Evolutionary conservation across 257 asterid species (phyloP), one percentile per base, ranked within the genome.

Genomic region (Lycium barbarum): DNA sequence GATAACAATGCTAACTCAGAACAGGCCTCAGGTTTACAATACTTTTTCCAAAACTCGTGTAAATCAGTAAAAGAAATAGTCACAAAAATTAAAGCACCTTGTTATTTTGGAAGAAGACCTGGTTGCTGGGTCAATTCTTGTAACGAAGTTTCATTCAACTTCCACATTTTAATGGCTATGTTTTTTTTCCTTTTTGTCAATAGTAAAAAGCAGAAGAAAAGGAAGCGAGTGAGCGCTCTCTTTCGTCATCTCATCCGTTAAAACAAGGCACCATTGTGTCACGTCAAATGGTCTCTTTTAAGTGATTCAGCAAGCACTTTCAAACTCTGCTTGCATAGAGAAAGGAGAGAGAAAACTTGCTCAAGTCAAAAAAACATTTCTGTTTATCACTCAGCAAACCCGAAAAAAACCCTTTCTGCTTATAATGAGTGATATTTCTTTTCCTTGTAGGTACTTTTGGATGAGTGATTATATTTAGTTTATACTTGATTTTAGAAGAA

Each of bases 51-150:
- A 4, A 13, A 53, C 65, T 78, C 26, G 5, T 78, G 20, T 33
- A 15, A 51, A 51, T 51, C 26, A 51, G 65, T 51, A 22, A 78
- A 49, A 53, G 15, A 74, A 51, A 78, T 78, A 51, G 65, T 51
- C 47, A 78, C 65, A 53, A 33, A 74, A 51, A 78, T 78, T 13
- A 76, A 76, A 51, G 63, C 65, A 33, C 65, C 40, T 35, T 14
- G 49, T 53, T 47, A 78, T 15, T 14, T 78, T 51, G 40, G 65
- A 78, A 33, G 65, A 78, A 33, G 66, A 26, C 82, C 82, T 53
- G 62, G 49, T 78, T 53, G 47, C 10, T 51, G 65, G 82, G 49
- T 78, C 65, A 53, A 78, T 78, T 53, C 65, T 78, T 78, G 65
- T 53, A 26, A 78, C 12, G 49, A 53, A 33, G 53, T 17, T 65